phyloP scores from a whole-genome alignment of 2,329 filamentous ascomycete genomes.

The Ascochyta fabae region DNA sequence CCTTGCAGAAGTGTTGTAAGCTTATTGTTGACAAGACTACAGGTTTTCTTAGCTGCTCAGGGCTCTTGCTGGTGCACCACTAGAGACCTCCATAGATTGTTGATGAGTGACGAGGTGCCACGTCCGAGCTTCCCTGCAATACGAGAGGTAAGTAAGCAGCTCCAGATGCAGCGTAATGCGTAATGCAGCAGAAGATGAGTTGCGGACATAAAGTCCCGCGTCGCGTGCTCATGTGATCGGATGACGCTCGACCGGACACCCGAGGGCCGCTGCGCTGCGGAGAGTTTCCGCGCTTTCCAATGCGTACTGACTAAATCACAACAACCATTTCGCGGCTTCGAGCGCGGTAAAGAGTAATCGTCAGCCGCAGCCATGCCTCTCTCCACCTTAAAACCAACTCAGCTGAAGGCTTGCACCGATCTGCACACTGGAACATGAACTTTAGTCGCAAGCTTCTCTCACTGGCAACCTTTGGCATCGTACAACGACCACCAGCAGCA shows the following conservation, averaged over 20 bases:
- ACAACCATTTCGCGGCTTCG: constrained; percentile 4
- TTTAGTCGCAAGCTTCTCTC: constrained; percentile 19
- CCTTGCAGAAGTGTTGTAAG: too few species aligned
- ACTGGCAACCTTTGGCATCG: constrained; percentile 20
- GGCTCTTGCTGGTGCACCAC: too few species aligned
- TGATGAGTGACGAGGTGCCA: too few species aligned
- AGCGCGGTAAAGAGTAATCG: constrained; percentile 5
- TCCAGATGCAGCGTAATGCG: background rate
- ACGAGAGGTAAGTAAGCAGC: background rate
- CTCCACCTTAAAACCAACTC: background rate
- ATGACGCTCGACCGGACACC: background rate
- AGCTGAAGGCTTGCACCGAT: background rate
- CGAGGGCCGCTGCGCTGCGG: constrained; percentile 24
- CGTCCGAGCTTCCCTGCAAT: too few species aligned
- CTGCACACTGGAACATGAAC: constrained; percentile 24
- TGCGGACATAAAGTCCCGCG: background rate
- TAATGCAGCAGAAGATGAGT: too few species aligned
- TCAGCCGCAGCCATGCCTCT: constrained; percentile 16
- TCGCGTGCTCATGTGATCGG: constrained; percentile 18
- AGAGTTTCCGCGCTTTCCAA: constrained; percentile 30
- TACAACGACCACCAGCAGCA: constrained; percentile 10
- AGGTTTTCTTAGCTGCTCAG: too few species aligned
- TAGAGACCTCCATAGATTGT: too few species aligned
- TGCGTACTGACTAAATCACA: constrained; percentile 25
- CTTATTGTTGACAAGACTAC: too few species aligned